Evolutionary conservation across 2,329 filamentous ascomycete genomes (phyloP), one percentile per base, ranked within the genome.

Genomic region (Chaetomium olivaceum): DNA sequence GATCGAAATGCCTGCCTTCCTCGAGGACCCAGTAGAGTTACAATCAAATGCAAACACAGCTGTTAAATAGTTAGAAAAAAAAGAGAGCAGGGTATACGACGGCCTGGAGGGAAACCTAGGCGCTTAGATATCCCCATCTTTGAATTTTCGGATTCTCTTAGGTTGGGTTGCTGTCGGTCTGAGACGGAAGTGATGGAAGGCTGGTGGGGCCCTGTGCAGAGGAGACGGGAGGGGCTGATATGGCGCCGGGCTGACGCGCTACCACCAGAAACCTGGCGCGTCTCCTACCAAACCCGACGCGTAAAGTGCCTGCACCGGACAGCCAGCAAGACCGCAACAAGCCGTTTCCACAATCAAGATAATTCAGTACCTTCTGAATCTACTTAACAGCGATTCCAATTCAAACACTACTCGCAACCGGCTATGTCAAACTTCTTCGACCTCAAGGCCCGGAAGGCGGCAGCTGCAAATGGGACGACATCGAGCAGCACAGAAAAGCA

Each of bases 371-470:
- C 27, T 9, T 56, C 14, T 21, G 3, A 29, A 51, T 9, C 14
- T 9, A 56, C 9, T 19, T 23, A 25, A n/a, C 23, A 8, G 21
- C 5, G 33, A 43, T 12, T 21, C 27, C 6, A 11, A 33, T 4
- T 43, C 31, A 5, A 25, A 29, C 16, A 12, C 2, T 7, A 43
- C 16, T 25, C 7, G 31, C 23, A 3, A 48, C 19, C 27, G 33
- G 29, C 52, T 54, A 96, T 97, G 91, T 88, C 92, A 58, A 93
- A 87, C 76, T 99, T 99, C 79, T 99, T 99, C 80, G 94, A 96
- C 77, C 85, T 97, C 74, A 97, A 96, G 80, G 94, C 94, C 62
- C 89, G 94, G 43, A 92, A 92, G 75, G 91, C 90, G 62, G 91
- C 89, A 12, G 89, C 91, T 1, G 81, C 86, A 50, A 90, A 87